Conservation (phyloP, 2,329 filamentous ascomycete genomes). For the Chalara sp. region DNA sequence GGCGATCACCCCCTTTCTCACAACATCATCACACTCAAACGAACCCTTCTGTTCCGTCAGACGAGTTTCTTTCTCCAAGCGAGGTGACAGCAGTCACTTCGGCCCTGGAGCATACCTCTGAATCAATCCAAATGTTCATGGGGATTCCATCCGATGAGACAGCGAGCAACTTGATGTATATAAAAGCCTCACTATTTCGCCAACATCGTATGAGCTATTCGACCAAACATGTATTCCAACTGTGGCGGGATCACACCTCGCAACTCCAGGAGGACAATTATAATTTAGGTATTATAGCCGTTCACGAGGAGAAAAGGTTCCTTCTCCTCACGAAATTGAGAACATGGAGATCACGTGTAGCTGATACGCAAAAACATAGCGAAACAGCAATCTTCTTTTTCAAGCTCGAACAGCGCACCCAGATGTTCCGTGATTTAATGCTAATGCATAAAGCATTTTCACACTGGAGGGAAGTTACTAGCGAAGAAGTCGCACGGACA, state of each 20-base stretch:
- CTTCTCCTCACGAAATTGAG: constrained; percentile 47
- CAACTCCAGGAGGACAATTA: constrained; percentile 29
- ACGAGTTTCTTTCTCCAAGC: constrained; percentile 15
- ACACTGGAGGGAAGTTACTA: constrained; percentile 62
- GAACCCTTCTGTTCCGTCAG: constrained; percentile 6
- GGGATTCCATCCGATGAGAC: neutral
- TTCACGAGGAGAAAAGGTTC: constrained; percentile 40
- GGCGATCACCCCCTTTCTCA: constrained; percentile 10
- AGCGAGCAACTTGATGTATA: constrained; percentile 13
- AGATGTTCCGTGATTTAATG: constrained; percentile 57
- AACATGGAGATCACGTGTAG: constrained; percentile 36
- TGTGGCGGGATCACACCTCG: constrained; percentile 21
- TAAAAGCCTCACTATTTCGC: constrained; percentile 19
- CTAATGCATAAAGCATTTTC: constrained; percentile 57
- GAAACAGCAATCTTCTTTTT: constrained; percentile 47
- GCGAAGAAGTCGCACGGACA: constrained; percentile 59
- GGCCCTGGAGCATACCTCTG: constrained; percentile 7
- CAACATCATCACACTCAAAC: constrained; percentile 1
- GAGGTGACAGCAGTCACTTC: constrained; percentile 20
- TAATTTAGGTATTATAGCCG: constrained; percentile 36
- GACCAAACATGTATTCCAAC: constrained; percentile 11
- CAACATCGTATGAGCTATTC: constrained; percentile 13
- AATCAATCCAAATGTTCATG: constrained; percentile 4
- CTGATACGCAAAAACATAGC: constrained; percentile 10
- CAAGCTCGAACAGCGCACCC: constrained; percentile 51